Evolutionary conservation across 768 basidiomycete species (phyloP).

Genomic region (Hemileccinum impolitum): DNA sequence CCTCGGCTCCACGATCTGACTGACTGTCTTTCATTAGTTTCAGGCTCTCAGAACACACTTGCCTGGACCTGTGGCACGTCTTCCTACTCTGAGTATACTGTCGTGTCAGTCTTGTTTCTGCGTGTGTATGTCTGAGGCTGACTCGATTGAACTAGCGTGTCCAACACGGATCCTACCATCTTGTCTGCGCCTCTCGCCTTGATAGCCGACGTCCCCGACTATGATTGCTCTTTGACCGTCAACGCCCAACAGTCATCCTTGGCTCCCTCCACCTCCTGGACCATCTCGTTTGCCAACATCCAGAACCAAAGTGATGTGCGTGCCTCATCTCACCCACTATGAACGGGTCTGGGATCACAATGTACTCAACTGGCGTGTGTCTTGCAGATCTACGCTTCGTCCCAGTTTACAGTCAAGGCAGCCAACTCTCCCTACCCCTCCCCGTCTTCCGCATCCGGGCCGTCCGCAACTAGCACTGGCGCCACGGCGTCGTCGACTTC

Average conservation of each 20-base stretch:
- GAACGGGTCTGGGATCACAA: not conserved
- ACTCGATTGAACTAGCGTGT: constrained; percentile 33
- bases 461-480: constrained; percentile 21
- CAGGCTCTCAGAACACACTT: constrained; percentile 53
- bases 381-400: constrained; percentile 56
- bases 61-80: constrained; percentile 53
- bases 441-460: constrained; percentile 25
- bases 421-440: constrained; percentile 51
- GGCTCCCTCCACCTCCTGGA: constrained; percentile 45
- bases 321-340: constrained; percentile 6
- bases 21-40: constrained; percentile 38
- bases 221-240: constrained; percentile 55
- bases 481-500: constrained; percentile 19
- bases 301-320: constrained; percentile 54
- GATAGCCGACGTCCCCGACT: constrained; percentile 52
- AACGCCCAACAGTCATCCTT: constrained; percentile 43
- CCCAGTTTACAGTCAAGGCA: constrained; percentile 58
- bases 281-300: constrained; percentile 46
- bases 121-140: constrained; percentile 4
- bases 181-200: constrained; percentile 37
- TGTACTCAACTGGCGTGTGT: not conserved
- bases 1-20: not conserved
- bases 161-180: constrained; percentile 41
- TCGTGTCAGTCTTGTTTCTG: constrained; percentile 33
- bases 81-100: constrained; percentile 41